Percentiles rank a stretch among this genome's conserved stretches.
phyloP scores from a whole-genome alignment of 1,139 yeast genomes.

The Geotrichum citri-aurantii region DNA sequence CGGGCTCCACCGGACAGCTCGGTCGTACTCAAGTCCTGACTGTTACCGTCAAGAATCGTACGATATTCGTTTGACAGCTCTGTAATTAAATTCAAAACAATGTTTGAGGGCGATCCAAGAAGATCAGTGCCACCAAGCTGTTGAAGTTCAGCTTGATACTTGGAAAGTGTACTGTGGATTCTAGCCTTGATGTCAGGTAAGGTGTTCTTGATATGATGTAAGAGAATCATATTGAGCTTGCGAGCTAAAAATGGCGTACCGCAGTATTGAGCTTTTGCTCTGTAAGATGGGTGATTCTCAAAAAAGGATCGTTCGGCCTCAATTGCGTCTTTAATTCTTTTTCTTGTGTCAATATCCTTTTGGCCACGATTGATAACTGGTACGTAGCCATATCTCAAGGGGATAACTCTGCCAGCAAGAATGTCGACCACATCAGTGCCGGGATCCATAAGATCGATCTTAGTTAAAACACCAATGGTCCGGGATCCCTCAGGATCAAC shows the following conservation, averaged over 20 bases:
- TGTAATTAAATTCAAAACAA: conserved; percentile 85
- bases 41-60: conserved; percentile 89
- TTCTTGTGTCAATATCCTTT: conserved; percentile 81
- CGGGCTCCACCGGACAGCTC: conserved; percentile 98
- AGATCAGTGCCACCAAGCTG: conserved; percentile 70
- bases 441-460: conserved; percentile 95
- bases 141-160: conserved; percentile 74
- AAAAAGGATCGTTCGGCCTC: conserved; percentile 73
- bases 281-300: conserved; percentile 91
- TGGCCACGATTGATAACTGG: conserved; percentile 98
- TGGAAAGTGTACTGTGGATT: conserved; percentile 82
- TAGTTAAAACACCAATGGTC: conserved; percentile 95
- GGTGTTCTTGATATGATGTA: conserved; percentile 91
- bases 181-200: conserved; percentile 92
- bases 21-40: conserved; percentile 73
- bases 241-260: conserved; percentile 97
- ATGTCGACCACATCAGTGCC: conserved; percentile 99
- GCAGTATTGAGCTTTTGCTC: conserved; percentile 83
- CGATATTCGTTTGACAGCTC: conserved; percentile 88
- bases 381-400: conserved; percentile 90
- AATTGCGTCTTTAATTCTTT: conserved; percentile 85
- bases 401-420: conserved; percentile 92
- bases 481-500: conserved; percentile 97
- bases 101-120: conserved; percentile 81
- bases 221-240: conserved; percentile 79